Evolutionary conservation across 2,329 filamentous ascomycete species (phyloP), one percentile per base, ranked within the genome.

Genomic region (Aspergillus quadrilineatus): DNA sequence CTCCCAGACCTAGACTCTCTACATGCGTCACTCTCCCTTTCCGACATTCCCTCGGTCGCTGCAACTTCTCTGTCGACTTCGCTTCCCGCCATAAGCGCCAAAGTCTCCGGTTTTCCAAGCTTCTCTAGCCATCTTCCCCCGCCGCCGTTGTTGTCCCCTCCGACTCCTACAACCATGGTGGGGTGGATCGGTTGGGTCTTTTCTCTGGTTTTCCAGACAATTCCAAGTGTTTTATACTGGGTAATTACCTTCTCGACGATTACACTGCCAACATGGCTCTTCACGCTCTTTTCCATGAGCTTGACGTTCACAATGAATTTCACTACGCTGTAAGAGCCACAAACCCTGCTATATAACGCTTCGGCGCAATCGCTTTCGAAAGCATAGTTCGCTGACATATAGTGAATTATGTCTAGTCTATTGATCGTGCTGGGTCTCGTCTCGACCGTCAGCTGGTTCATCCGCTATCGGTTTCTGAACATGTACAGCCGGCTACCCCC

Each of bases 231-330:
- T 36, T 73, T 87, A 52, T 95, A 94, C 76, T 96, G 89, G 87
- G 75, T 87, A 53, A 85, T 96, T 64, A 90, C 89, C 59, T 89
- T 96, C 68, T 84, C 87, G 15, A 96, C 93, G 28, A 92, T 97
- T 64, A 95, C 90, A 14, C 74, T 97, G 57, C 94, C 94, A 43
- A 91, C 90, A 71, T 85, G 94, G 74, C 83, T 97, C 15, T 99
- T 96, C 72, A 89, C 87, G 5, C 80, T 96, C 60, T 90, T 96
- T 69, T 96, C 92, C 5, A 93, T 91, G 62, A 97, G 90, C 73
- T 80, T 96, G 79, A 99, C 94, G 0, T 90, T 99, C 69, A 99
- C 94, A 9, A 95, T 99, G 92, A 97, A 97, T 72, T 93, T 94
- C 65, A 97, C 93, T 17, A 99, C 94, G 15, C 76, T 99, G 86